A percentile compares a stretch with the other conserved stretches of the same genome.
These are phyloP conservation scores for Cordyceps militaris DNA, from an alignment of 2,329 filamentous ascomycete species.

Conservation along the genomic window DNA sequence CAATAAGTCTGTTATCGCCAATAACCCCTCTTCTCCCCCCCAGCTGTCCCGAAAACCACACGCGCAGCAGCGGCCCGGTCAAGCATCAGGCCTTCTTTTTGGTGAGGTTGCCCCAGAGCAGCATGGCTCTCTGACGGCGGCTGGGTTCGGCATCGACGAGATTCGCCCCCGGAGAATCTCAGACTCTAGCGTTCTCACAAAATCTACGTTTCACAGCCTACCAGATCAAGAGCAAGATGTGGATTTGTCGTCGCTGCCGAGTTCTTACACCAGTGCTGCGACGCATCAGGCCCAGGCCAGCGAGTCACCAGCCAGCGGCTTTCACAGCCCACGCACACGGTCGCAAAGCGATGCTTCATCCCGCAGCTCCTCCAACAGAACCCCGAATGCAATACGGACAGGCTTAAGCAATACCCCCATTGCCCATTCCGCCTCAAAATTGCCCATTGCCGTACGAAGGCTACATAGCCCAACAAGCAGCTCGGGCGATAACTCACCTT, in stretches of 20 bases:
- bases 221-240: constrained; percentile 45
- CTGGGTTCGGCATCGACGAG: constrained; percentile 54
- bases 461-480: constrained; percentile 34
- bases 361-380: constrained; percentile 22
- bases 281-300: constrained; percentile 17
- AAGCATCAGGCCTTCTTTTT: constrained; percentile 55
- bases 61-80: constrained; percentile 27
- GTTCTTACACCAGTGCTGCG: constrained; percentile 49
- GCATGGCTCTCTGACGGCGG: constrained; percentile 41
- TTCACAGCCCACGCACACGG: constrained; percentile 35
- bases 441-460: constrained; percentile 41
- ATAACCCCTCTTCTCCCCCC: neutral
- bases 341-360: constrained; percentile 55
- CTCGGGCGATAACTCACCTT: constrained; percentile 43
- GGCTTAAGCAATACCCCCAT: constrained; percentile 18
- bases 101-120: constrained; percentile 64
- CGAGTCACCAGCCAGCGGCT: constrained; percentile 18
- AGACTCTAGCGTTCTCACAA: constrained; percentile 57
- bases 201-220: constrained; percentile 45
- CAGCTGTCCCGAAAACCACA: constrained; percentile 25
- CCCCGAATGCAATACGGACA: constrained; percentile 27
- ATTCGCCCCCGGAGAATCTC: constrained; percentile 55
- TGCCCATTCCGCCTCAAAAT: constrained; percentile 32
- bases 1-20: constrained; percentile 35
- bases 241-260: constrained; percentile 58